Conservation (phyloP, 1,284 basidiomycete genomes). For the Trichosporon sp. region DNA sequence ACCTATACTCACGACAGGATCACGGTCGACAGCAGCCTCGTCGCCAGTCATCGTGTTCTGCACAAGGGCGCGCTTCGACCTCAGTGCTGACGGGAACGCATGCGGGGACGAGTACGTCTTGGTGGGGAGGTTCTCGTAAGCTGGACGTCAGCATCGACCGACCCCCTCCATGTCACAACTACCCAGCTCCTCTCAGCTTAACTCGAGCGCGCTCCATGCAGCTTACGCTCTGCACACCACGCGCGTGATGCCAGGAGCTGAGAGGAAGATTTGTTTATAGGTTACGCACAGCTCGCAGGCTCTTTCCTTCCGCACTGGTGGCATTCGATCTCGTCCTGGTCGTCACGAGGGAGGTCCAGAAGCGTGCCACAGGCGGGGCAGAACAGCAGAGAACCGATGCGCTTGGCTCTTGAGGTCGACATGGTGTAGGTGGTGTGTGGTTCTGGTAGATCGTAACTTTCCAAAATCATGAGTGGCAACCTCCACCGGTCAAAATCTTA, state of each 20-base stretch:
- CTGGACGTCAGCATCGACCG: constrained; percentile 51
- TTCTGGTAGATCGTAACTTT: constrained; percentile 8
- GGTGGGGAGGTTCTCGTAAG: constrained; percentile 88
- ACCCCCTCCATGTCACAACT: neutral
- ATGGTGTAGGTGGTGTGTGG: neutral
- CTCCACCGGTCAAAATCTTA: neutral
- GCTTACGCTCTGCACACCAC: neutral
- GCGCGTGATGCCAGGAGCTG: neutral
- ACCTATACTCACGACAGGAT: constrained; percentile 53
- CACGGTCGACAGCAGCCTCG: constrained; percentile 65
- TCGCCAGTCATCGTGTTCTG: constrained; percentile 76
- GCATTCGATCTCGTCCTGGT: constrained; percentile 71
- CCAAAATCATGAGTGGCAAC: constrained; percentile 3
- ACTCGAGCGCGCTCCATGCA: too few species aligned
- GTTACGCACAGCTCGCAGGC: constrained; percentile 71
- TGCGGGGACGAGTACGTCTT: constrained; percentile 85
- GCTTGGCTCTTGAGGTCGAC: constrained; percentile 25
- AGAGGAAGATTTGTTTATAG: neutral
- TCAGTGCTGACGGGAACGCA: constrained; percentile 85
- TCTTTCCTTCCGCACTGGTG: constrained; percentile 83
- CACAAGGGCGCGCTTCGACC: constrained; percentile 80
- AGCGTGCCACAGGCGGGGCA: constrained; percentile 89
- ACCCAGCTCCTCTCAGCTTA: too few species aligned
- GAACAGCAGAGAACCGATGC: constrained; percentile 78
- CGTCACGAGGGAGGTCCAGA: constrained; percentile 75